Evolutionary conservation across 306 rosid genomes (phyloP).

Genomic region (Corylus avellana): DNA sequence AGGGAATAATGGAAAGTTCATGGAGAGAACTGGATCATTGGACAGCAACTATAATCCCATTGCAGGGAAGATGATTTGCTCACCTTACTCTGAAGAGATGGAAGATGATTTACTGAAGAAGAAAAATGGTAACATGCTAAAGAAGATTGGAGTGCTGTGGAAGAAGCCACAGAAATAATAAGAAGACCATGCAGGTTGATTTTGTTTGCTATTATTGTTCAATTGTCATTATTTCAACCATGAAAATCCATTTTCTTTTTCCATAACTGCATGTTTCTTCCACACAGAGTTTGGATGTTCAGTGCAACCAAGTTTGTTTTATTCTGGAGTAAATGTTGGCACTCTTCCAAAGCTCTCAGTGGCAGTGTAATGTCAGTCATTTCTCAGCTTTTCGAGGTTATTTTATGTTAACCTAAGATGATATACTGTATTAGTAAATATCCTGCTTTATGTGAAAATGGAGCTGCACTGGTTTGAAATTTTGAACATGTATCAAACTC

Average conservation of each 20-base stretch:
- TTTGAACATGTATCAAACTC: background rate
- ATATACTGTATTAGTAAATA: slow-evolving; percentile 11
- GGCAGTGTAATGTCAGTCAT: slow-evolving; percentile 5
- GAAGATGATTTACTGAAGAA: slow-evolving; percentile 82
- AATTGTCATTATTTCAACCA: slow-evolving; percentile 10
- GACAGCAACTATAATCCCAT: slow-evolving; percentile 56
- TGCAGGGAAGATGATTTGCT: slow-evolving; percentile 47
- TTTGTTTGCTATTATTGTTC: slow-evolving; percentile 18
- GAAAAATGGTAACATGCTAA: slow-evolving; percentile 93
- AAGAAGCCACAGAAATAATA: slow-evolving; percentile 92
- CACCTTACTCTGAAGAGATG: slow-evolving; percentile 59
- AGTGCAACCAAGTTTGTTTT: slow-evolving; percentile 4
- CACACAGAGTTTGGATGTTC: slow-evolving; percentile 2
- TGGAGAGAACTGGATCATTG: slow-evolving; percentile 74
- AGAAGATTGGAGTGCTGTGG: slow-evolving; percentile 96
- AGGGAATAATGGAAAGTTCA: slow-evolving; percentile 72
- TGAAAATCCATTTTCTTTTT: background rate
- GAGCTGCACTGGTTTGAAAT: background rate
- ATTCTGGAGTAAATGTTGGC: slow-evolving; percentile 4
- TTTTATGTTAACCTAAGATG: background rate
- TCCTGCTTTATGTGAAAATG: background rate
- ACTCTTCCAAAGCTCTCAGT: slow-evolving; percentile 2
- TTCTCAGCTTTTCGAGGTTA: background rate
- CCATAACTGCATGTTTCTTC: background rate
- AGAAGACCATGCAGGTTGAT: slow-evolving; percentile 18